phyloP scores from a whole-genome alignment of 495 filamentous ascomycete species.

The Tuber indicum region DNA sequence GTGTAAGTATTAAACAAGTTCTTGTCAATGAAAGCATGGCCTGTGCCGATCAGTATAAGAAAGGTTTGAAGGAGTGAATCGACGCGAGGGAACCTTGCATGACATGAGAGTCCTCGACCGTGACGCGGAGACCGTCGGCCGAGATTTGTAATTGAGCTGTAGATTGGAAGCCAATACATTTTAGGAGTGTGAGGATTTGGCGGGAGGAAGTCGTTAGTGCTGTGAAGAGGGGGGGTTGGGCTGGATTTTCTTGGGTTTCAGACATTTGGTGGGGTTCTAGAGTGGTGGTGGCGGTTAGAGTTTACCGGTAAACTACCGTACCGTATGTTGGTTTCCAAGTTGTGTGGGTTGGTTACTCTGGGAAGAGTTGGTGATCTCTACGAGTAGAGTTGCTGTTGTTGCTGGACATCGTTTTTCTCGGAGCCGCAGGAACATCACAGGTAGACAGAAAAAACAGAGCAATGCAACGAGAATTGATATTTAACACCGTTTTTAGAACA shows the following conservation, averaged over 20 bases:
- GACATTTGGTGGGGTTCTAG: constrained; percentile 5
- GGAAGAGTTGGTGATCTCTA: constrained; percentile 9
- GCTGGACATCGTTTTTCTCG: background rate
- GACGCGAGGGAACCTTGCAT: constrained; percentile 62
- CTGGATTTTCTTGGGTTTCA: constrained; percentile 20
- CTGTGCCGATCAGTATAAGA: constrained; percentile 43
- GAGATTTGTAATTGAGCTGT: constrained; percentile 81
- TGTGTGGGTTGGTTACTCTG: constrained; percentile 30
- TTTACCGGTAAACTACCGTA: too few species aligned
- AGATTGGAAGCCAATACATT: constrained; percentile 73
- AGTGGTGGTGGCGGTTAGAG: constrained; percentile 1
- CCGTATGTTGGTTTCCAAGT: constrained; percentile 18
- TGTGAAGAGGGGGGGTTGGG: constrained; percentile 58
- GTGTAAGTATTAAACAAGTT: constrained; percentile 77
- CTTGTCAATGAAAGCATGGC: constrained; percentile 75
- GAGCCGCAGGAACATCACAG: background rate
- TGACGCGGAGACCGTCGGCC: constrained; percentile 74
- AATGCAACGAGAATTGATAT: background rate
- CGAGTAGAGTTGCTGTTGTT: background rate
- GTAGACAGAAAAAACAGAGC: background rate
- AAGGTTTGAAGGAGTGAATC: constrained; percentile 14
- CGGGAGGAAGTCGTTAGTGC: constrained; percentile 80
- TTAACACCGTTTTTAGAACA: background rate
- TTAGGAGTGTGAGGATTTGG: constrained; percentile 81
- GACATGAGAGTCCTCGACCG: constrained; percentile 72